Conservation (phyloP, 495 filamentous ascomycete genomes). For the Aspergillus taichungensis region DNA sequence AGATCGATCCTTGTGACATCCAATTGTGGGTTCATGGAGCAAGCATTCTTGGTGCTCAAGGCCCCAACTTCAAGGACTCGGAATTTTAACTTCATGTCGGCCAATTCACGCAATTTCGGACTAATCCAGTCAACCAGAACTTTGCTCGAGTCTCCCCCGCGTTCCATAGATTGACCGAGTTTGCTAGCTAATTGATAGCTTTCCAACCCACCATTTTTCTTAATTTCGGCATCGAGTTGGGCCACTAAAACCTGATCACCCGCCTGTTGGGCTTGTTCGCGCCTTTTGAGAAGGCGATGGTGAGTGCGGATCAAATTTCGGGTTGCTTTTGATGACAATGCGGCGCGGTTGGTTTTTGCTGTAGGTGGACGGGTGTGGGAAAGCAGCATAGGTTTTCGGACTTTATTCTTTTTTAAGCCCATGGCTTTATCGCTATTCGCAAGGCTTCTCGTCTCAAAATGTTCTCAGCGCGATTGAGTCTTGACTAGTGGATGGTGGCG, state of each 20-base stretch:
- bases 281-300: constrained; percentile 74
- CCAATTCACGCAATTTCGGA: constrained; percentile 25
- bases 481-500: no score
- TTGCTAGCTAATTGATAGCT: constrained; percentile 86
- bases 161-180: constrained; percentile 69
- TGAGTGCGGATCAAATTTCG: constrained; percentile 75
- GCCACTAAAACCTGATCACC: constrained; percentile 50
- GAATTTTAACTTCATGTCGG: constrained; percentile 26
- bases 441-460: not conserved
- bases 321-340: constrained; percentile 73
- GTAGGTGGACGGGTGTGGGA: constrained; percentile 61
- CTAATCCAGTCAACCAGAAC: constrained; percentile 80
- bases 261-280: constrained; percentile 53
- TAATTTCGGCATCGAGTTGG: constrained; percentile 51
- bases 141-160: constrained; percentile 86
- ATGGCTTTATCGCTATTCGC: constrained; percentile 16
- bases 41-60: constrained; percentile 75
- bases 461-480: not conserved
- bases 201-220: constrained; percentile 65
- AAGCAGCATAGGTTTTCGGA: constrained; percentile 43
- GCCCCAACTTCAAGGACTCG: constrained; percentile 84
- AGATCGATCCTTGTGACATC: constrained; percentile 83
- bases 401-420: constrained; percentile 26
- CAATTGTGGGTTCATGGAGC: constrained; percentile 60
- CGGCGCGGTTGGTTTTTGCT: constrained; percentile 36